A percentile compares a stretch with the other conserved stretches of the same genome.
Conservation (phyloP, 169 alveolate species). For the Eimeria sp. region DNA sequence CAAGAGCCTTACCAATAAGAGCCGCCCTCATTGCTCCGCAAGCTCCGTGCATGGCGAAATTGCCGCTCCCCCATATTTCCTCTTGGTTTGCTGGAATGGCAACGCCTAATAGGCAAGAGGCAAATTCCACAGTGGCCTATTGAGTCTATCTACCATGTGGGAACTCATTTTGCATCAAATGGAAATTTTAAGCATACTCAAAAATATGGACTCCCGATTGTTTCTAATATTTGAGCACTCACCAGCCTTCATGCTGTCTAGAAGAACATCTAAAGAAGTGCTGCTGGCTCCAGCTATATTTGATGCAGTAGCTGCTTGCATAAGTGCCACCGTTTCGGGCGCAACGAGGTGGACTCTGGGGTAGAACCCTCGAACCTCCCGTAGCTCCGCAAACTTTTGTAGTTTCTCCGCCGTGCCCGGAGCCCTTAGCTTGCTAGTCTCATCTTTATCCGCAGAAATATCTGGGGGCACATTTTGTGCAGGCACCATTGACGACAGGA, state of each 20-base stretch:
- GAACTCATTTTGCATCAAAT: not conserved
- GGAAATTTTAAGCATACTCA: not conserved
- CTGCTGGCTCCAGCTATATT: constrained; percentile 68
- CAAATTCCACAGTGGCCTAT: not conserved
- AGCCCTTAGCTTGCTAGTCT: not conserved
- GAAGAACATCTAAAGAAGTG: constrained; percentile 48
- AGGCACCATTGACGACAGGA: not conserved
- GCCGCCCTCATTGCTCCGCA: constrained; percentile 75
- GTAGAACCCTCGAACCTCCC: constrained; percentile 76
- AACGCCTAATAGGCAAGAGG: constrained; percentile 43
- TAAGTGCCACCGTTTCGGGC: constrained; percentile 60
- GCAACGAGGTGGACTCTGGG: constrained; percentile 73
- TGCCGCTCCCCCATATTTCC: constrained; percentile 72
- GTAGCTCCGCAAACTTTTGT: constrained; percentile 69
- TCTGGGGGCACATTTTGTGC: not conserved
- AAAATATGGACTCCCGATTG: not conserved
- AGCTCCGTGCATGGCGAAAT: constrained; percentile 63
- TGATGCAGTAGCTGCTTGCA: constrained; percentile 71
- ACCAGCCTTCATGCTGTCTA: constrained; percentile 73
- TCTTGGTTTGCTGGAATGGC: constrained; percentile 50
- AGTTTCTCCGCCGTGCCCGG: constrained; percentile 29
- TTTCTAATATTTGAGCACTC: not conserved
- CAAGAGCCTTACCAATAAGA: constrained; percentile 55
- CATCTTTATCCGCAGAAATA: not conserved
- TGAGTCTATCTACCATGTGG: not conserved